phyloP scores from a whole-genome alignment of 768 basidiomycete genomes.

The Boletus pseudopeckii region DNA sequence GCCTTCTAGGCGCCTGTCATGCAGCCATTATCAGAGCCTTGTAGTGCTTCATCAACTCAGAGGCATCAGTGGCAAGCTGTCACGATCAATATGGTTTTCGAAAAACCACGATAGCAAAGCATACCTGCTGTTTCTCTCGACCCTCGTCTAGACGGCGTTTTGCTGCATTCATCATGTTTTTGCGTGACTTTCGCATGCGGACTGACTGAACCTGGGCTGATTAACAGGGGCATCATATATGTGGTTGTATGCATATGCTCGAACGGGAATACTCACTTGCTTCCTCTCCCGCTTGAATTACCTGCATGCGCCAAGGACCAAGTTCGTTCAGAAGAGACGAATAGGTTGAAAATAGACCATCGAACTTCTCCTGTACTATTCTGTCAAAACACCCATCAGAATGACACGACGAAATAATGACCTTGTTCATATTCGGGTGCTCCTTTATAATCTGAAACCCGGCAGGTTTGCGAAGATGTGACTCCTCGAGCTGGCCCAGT shows the following conservation, averaged over 20 bases:
- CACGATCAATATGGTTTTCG: not conserved
- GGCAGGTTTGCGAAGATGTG: conserved; percentile 13
- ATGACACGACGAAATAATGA: not conserved
- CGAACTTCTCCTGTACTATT: conserved; percentile 21
- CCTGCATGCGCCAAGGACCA: conserved; percentile 28
- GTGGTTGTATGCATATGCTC: not conserved
- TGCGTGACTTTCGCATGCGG: conserved; percentile 35
- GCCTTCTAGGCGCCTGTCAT: conserved; percentile 11
- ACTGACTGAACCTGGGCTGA: conserved; percentile 32
- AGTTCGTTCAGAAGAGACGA: conserved; percentile 32
- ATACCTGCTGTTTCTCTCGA: conserved; percentile 38
- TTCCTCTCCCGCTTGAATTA: conserved; percentile 31
- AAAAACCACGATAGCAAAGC: not conserved
- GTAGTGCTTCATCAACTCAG: conserved; percentile 40
- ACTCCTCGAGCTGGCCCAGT: conserved; percentile 23
- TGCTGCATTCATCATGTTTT: conserved; percentile 31
- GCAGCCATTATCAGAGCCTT: conserved; percentile 34
- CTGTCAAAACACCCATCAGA: not conserved
- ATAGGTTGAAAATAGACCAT: conserved; percentile 21
- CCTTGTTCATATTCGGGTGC: conserved; percentile 14
- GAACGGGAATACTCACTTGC: conserved; percentile 27
- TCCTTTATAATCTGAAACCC: conserved; percentile 5
- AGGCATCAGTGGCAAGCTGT: conserved; percentile 38
- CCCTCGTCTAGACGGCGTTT: conserved; percentile 35
- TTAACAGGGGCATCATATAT: conserved; percentile 3